Base-by-base conservation (phyloP, 2,329 filamentous ascomycete genomes). In the Venturiaceae sp. region DNA sequence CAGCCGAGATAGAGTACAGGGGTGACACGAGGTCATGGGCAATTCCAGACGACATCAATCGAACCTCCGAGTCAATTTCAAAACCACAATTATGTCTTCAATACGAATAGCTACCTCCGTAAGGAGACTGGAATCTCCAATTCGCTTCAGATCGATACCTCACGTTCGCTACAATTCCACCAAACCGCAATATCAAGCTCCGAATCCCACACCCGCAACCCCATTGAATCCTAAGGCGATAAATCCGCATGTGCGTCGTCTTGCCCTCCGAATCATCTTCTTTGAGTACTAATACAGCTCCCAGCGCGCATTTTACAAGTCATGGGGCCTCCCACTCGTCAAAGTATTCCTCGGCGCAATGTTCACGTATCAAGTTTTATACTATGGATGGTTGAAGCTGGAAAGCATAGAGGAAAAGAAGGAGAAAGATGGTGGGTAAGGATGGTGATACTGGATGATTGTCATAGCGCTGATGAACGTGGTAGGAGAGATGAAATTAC, bases 341-440 rank as follows among this genome's bases (percentile, higher is more conserved):
- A 92, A 91, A 74, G 84, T 84, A 57, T 82, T 90, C 63, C 78
- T 92, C 37, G 80, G 87, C 67, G 87, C 89, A 57, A 80, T 91
- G 58, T 84, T 90, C 67, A 87, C 85, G 1, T 94, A 92, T 70
- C 89, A 94, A 72, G 66, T 88, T n/a, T 72, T 80, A 14, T 92
- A 92, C 73, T 90, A 83, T 75, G 75, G 74, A 14, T 94, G 89
- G 89, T 69, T 82, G 37, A 88, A 86, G 71, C 77, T 92, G 55
- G 88, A 92, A 71, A 80, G 81, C 34, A 79, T 88, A 57, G 89
- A 94, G 73, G 76, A 82, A 59, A 83, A 80, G 66, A 74, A 75
- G 21, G 76, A 83, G 47, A 82, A 81, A 64, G 73, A 80, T 64
- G 79, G 84, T 86, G 46, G 30, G 33, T 58, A 13, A 50, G 23